These are phyloP conservation scores for Odontarrhena argentea DNA, from an alignment of 345 rosid species.

Conservation along the genomic window DNA sequence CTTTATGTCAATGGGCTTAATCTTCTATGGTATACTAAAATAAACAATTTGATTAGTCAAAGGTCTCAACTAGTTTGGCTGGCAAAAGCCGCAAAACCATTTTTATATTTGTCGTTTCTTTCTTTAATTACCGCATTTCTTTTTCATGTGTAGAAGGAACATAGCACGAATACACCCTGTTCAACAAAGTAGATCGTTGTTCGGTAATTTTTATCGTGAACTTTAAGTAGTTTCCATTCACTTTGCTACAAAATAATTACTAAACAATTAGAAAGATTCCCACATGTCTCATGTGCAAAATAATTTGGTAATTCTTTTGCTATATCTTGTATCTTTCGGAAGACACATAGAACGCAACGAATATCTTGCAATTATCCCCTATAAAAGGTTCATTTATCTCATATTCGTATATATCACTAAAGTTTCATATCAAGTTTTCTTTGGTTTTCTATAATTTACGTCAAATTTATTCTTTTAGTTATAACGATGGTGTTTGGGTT, in stretches of 20 bases:
- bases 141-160: neutral
- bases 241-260: neutral
- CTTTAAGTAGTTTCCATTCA: neutral
- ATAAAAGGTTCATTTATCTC: constrained; percentile 5
- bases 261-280: neutral
- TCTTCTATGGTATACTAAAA: constrained; percentile 4
- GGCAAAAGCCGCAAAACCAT: neutral
- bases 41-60: constrained; percentile 11
- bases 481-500: constrained; percentile 24
- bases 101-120: neutral
- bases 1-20: neutral
- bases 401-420: neutral
- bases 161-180: neutral
- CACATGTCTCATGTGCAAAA: neutral
- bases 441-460: neutral
- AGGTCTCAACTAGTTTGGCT: neutral
- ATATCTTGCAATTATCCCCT: neutral
- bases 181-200: neutral
- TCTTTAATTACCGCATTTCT: neutral
- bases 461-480: neutral
- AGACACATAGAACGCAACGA: constrained; percentile 13
- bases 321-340: constrained; percentile 1
- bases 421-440: constrained; percentile 9
- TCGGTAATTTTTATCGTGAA: neutral
- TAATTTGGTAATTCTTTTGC: neutral